Evolutionary conservation across 768 basidiomycete species (phyloP).

Genomic region (Tubosaeta brunneosetosa): DNA sequence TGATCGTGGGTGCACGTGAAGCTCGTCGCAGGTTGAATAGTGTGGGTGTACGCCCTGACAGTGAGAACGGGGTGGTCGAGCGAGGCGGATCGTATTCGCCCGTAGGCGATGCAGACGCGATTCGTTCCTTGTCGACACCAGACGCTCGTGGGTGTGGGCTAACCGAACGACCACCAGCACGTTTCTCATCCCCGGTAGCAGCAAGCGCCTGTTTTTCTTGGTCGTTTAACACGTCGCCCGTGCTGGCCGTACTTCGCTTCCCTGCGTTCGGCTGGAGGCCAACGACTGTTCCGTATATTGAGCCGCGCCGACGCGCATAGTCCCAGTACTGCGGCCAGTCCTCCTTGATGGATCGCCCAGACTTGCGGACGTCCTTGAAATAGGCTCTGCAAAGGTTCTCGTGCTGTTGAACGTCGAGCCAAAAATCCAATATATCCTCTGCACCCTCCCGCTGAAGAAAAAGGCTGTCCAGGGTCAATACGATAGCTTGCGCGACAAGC

Average conservation of each 20-base stretch:
- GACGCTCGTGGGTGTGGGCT: constrained; percentile 51
- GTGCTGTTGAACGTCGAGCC: constrained; percentile 99
- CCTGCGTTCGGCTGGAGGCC: constrained; percentile 58
- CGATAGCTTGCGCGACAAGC: not conserved
- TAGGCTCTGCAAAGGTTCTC: constrained; percentile 98
- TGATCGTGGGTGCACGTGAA: constrained; percentile 89
- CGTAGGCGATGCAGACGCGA: constrained; percentile 44
- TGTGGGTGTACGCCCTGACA: constrained; percentile 70
- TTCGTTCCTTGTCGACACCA: constrained; percentile 31
- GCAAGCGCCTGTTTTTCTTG: constrained; percentile 67
- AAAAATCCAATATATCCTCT: constrained; percentile 96
- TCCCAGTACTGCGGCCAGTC: constrained; percentile 99
- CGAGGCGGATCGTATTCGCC: constrained; percentile 51
- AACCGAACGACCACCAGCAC: constrained; percentile 50
- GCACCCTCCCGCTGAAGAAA: constrained; percentile 94
- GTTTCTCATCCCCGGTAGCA: constrained; percentile 39
- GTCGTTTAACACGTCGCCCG: constrained; percentile 64
- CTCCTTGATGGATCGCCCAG: constrained; percentile 86
- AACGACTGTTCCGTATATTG: constrained; percentile 88
- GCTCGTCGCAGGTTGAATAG: constrained; percentile 73
- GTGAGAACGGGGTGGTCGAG: constrained; percentile 75
- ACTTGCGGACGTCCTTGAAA: constrained; percentile 97
- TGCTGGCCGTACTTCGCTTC: constrained; percentile 81
- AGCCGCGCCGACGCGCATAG: constrained; percentile 86
- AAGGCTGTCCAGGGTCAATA: constrained; percentile 49